Base-by-base conservation (phyloP, 164 flowering plant genomes). In the Dillenia suffruticosa region DNA sequence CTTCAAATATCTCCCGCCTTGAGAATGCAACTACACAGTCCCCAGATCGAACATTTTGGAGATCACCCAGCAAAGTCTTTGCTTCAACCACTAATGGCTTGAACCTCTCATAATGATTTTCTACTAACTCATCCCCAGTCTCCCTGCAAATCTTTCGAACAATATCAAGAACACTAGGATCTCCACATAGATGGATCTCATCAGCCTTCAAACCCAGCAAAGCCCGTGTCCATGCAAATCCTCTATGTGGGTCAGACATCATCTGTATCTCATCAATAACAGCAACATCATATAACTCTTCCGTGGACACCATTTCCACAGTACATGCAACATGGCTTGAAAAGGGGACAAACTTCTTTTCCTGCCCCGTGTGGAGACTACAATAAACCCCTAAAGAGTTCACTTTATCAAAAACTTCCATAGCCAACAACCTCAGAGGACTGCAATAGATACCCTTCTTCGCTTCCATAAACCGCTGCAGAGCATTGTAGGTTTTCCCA, bases 11-110 rank as follows among this genome's bases (percentile, higher is more conserved):
- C 78, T 90, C 98, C 64, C 97, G 82, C 73, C 98, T 81, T 14
- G 97, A 93, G 72, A 93, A 90, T 9, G 97, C 98, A 65, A 93
- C 98, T 7, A 93, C 76, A 74, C 98, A 93, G 51, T 93, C 98
- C 9, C 98, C 98, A 7, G 97, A 72, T 26, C 82, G 75, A 58
- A 93, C 86, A 65, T 86, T 90, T 53, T 59, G 65, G 47, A 90
- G 76, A 74, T 90, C 91, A 32, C 96, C 96, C 67, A 81, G 47
- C 19, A 93, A 75, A 17, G 98, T 85, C 73, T 85, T 90, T 11
- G 92, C 98, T 70, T 93, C 97, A 46, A 93, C 97, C 57, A 93
- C 95, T n/a, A 93, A 76, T 54, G 96, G 91, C 73, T 93, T 93
- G 70, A 93, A 93, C 75, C 98, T 79, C 57, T 74, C 85, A 70